Base-by-base conservation (phyloP, 1,139 yeast genomes). In the Lodderomyces beijingensis region DNA sequence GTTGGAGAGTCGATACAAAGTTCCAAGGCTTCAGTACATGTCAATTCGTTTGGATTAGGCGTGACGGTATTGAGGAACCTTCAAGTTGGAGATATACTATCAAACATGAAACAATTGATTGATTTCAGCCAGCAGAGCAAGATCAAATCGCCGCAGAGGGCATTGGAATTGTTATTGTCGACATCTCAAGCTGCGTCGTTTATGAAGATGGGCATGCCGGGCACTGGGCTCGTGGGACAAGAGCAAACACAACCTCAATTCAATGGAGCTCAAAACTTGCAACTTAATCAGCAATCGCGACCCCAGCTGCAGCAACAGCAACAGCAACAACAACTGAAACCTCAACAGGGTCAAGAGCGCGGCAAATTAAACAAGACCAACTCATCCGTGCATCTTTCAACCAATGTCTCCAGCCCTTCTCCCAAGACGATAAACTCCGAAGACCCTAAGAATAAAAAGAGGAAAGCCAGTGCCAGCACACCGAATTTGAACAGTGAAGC, bases 1-100 rank as follows among this genome's bases (percentile, higher is more conserved):
- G 33, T 59, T 31, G 41, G 45, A 17, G 50, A 47, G 10, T 29
- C 65, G n/a, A 45, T 45, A 30, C 41, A 43, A 4, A 43, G 48
- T 10, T 45, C 59, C 2, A 49, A 53, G 20, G 56, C 71, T 1
- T 42, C 45, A 7, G 48, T 50, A 29, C 42, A 47, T 26, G 40
- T 59, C 1, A 31, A 47, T 2, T 54, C 73, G 35, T 74, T 73
- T 41, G 94, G 94, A 0, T 56, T 82, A n/a, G 75, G 74, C 32
- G 78, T 73, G 30, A 66, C 69, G 22, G 79, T 85, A 3, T 70
- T 83, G 75, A 61, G 89, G 34, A 65, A 79, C 21, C 55, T 85
- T 59, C 91, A 85, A 53, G 74, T 84, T 3, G 73, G 87, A 29
- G 93, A 84, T 54, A 80, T 81, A 2, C 79, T 86, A 84, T 69